phyloP scores from a whole-genome alignment of 2,329 filamentous ascomycete genomes.

The Fusarium subglutinans region DNA sequence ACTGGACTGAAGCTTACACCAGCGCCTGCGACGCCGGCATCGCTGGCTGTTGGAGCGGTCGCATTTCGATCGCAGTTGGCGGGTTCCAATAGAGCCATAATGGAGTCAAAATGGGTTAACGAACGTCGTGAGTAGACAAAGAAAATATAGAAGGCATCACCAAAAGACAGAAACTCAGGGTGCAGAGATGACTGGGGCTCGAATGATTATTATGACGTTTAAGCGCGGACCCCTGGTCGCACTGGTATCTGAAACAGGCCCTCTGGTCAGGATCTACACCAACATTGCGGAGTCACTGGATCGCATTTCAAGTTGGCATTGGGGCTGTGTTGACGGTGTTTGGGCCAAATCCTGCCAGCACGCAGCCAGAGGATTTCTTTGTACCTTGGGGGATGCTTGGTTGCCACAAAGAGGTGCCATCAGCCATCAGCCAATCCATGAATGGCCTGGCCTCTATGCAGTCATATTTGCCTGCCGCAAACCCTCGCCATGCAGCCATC shows the following conservation, averaged over 20 bases:
- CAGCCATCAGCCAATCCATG: not conserved
- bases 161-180: constrained; percentile 11
- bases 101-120: constrained; percentile 37
- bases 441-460: not conserved
- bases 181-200: constrained; percentile 24
- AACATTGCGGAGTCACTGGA: constrained; percentile 32
- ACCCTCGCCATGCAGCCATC: not conserved
- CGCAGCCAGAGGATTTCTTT: constrained; percentile 13
- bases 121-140: constrained; percentile 2
- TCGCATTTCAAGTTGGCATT: constrained; percentile 34
- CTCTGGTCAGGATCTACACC: constrained; percentile 34
- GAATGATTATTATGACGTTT: constrained; percentile 41
- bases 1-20: constrained; percentile 57
- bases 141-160: constrained; percentile 18
- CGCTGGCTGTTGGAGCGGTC: constrained; percentile 52
- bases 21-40: constrained; percentile 65
- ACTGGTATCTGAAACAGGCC: constrained; percentile 34
- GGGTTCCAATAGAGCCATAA: constrained; percentile 67
- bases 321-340: constrained; percentile 34
- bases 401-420: not conserved
- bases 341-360: constrained; percentile 32
- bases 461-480: not conserved
- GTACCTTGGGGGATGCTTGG: not conserved
- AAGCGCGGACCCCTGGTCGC: constrained; percentile 42
- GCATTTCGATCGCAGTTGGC: constrained; percentile 69